Percentiles rank a stretch among this genome's conserved stretches.
Evolutionary conservation across 2,329 filamentous ascomycete species (phyloP).

Genomic region (Colletotrichum spaethianum): DNA sequence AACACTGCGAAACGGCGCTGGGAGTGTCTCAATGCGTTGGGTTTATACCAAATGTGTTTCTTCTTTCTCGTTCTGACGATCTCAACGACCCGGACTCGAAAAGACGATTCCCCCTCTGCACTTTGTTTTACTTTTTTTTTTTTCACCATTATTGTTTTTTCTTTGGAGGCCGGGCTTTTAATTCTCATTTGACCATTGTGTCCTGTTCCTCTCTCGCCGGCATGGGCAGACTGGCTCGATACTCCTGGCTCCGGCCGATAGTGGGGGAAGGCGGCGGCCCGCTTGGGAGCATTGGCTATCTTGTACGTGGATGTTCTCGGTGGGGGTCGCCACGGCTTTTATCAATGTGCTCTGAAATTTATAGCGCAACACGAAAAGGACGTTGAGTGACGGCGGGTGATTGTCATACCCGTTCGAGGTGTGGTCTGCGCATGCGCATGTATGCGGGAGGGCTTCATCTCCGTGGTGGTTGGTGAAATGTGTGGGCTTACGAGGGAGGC

Average conservation of each 20-base stretch:
- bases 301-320: constrained; percentile 4
- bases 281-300: background rate
- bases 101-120: constrained; percentile 41
- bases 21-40: constrained; percentile 42
- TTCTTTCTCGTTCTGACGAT: constrained; percentile 39
- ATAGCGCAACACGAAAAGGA: constrained; percentile 40
- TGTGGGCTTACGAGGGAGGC: background rate
- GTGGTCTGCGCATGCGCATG: constrained; percentile 16
- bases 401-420: constrained; percentile 23
- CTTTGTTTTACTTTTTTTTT: constrained; percentile 41
- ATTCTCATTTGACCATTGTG: constrained; percentile 7
- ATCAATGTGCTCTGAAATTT: constrained; percentile 32
- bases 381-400: constrained; percentile 36
- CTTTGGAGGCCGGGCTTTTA: constrained; percentile 29
- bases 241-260: constrained; percentile 20
- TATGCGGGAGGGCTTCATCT: background rate
- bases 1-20: constrained; percentile 40
- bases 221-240: constrained; percentile 11
- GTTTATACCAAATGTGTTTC: constrained; percentile 43
- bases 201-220: background rate
- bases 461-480: constrained; percentile 22
- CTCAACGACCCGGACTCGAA: constrained; percentile 41
- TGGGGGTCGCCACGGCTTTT: background rate
- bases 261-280: background rate
- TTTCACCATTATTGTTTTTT: constrained; percentile 35